phyloP scores from a whole-genome alignment of 345 rosid genomes.

The Abelmoschus esculentus region DNA sequence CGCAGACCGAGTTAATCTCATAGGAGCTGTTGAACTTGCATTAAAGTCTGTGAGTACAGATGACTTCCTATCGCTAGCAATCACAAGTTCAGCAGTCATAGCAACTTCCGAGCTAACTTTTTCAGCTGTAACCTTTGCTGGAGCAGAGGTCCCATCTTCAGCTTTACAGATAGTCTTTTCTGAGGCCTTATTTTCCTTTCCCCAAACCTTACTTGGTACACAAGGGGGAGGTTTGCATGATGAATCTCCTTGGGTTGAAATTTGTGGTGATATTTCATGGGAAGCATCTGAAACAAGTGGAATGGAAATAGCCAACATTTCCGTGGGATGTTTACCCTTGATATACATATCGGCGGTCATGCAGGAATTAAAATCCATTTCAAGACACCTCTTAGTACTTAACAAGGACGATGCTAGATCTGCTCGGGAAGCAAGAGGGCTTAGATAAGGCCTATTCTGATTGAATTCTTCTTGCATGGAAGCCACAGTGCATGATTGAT shows the following conservation, averaged over 20 bases:
- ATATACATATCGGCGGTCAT: not conserved
- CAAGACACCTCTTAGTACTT: conserved; percentile 8
- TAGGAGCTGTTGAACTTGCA: not conserved
- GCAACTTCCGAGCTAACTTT: not conserved
- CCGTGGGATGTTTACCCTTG: not conserved
- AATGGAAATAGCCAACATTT: not conserved
- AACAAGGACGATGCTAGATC: conserved; percentile 17
- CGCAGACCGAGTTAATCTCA: not conserved
- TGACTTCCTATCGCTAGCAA: conserved; percentile 1
- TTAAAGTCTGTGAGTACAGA: not conserved
- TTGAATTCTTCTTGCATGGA: not conserved
- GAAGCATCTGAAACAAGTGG: not conserved
- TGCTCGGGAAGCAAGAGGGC: conserved; percentile 15
- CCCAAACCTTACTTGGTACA: not conserved
- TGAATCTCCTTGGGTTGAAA: conserved; percentile 3
- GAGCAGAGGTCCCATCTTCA: not conserved
- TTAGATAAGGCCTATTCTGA: conserved; percentile 4
- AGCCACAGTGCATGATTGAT: not conserved
- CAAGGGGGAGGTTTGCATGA: not conserved
- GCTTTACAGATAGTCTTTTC: not conserved
- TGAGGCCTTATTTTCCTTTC: not conserved
- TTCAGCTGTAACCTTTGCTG: not conserved
- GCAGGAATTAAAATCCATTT: conserved; percentile 5
- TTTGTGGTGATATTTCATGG: not conserved
- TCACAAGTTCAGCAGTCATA: not conserved